Conservation (phyloP, 257 asterid species). For the Salvia hispanica region DNA sequence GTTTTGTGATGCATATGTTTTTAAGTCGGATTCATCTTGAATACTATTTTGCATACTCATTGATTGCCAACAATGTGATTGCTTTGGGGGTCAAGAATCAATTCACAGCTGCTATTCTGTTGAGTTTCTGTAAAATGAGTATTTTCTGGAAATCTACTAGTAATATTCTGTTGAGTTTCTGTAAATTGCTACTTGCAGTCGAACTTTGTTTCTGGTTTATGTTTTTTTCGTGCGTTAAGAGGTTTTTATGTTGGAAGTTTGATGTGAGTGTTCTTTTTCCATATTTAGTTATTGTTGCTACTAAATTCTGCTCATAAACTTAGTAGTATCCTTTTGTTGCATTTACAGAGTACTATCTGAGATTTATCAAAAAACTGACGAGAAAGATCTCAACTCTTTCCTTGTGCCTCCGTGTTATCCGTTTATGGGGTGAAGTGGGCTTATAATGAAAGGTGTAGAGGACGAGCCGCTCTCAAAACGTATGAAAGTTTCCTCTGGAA, state of each 20-base stretch:
- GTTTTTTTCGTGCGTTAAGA: neutral
- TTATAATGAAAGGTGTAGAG: conserved; percentile 89
- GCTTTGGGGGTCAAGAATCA: neutral
- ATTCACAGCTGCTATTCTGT: neutral
- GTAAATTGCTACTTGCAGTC: neutral
- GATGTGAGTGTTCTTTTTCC: conserved; percentile 13
- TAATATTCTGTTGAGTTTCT: no score
- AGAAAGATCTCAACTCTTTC: conserved; percentile 33
- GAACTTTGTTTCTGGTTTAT: neutral
- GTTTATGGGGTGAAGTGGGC: conserved; percentile 76
- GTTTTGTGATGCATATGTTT: neutral
- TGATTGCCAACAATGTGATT: neutral
- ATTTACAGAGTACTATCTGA: conserved; percentile 25
- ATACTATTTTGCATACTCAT: neutral
- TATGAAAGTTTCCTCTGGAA: conserved; percentile 59
- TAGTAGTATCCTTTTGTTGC: conserved; percentile 15
- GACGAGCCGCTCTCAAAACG: conserved; percentile 82
- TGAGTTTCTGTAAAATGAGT: neutral
- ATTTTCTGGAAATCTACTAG: no score
- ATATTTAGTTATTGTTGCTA: neutral
- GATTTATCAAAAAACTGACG: conserved; percentile 25
- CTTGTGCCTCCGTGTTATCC: conserved; percentile 29
- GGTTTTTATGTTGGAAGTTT: neutral
- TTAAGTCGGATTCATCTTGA: neutral
- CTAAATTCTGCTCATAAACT: conserved; percentile 5